Evolutionary conservation across 164 flowering plant genomes (phyloP), one percentile per base, ranked within the genome.

Genomic region (Warburgia ugandensis): DNA sequence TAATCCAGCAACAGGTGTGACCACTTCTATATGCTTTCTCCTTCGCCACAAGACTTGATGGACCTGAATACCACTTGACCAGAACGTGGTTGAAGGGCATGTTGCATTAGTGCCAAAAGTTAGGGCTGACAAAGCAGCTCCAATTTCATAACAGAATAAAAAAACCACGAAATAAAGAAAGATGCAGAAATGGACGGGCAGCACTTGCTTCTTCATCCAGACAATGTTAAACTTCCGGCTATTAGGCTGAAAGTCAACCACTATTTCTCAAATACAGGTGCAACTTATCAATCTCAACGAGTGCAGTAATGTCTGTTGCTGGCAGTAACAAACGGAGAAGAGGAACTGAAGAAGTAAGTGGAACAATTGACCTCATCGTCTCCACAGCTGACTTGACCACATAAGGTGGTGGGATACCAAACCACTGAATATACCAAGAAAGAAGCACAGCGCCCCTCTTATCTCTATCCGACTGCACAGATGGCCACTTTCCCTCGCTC

Each of bases 341-440:
- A 25, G 96, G 91, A 48, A 79, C 68, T 4, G 69, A 66, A 31
- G 83, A 77, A 20, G 86, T 56, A 14, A 45, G 2, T 10, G 35
- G 35, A 32, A 55, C 43, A 58, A 57, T 68, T 29, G 63, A 58
- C 54, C 73, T 78, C 40, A 88, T 58, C 64, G 64, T 79, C 30
- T 68, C 74, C 27, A 74, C 44, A 20, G 74, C 80, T n/a, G 59
- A 60, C 59, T 51, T 72, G 12, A 88, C 54, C 3, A 70, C 69
- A 47, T 61, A 54, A 36, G 77, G 60, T 25, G 79, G 53, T 9
- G 97, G 99, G 32, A 84, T 71, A 20, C 65, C 61, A 61, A 63
- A 92, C 98, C 96, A 92, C 52, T 80, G 78, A 42, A 92, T 78
- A 60, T 80, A 77, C 90, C 91, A 84, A 0, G 95, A 75, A 56